phyloP scores from a whole-genome alignment of 441 rosid species.

The Populus hybrid region DNA sequence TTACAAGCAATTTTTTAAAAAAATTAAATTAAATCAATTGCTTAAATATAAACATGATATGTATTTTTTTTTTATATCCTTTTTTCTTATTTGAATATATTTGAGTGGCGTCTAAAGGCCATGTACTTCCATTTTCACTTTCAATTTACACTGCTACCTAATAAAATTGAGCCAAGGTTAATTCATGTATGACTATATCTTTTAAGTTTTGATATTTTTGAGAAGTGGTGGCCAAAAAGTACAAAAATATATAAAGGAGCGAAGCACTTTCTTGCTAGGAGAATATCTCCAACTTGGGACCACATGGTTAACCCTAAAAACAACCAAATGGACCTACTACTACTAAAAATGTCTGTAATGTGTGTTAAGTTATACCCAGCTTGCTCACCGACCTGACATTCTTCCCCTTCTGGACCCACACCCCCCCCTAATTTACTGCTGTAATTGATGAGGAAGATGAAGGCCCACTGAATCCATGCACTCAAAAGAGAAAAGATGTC shows the following conservation, averaged over 20 bases:
- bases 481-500: not conserved
- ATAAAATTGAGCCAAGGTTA: too few species aligned
- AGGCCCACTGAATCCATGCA: constrained; percentile 16
- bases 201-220: too few species aligned
- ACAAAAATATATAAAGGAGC: too few species aligned
- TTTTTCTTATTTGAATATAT: not conserved
- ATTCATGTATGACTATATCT: too few species aligned
- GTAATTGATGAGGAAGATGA: constrained; percentile 8
- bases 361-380: not conserved
- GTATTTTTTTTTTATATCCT: too few species aligned
- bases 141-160: not conserved
- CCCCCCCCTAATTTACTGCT: not conserved
- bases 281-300: not conserved
- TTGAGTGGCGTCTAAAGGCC: not conserved
- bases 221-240: too few species aligned
- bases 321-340: constrained; percentile 4
- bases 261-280: too few species aligned
- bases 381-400: not conserved
- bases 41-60: too few species aligned
- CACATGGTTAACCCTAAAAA: not conserved
- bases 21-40: too few species aligned
- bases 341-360: not conserved
- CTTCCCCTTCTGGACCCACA: constrained; percentile 3
- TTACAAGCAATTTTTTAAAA: too few species aligned
- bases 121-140: not conserved